Base-by-base conservation (phyloP, 108 stramenopile species). In the Poteriospumella lacustris region DNA sequence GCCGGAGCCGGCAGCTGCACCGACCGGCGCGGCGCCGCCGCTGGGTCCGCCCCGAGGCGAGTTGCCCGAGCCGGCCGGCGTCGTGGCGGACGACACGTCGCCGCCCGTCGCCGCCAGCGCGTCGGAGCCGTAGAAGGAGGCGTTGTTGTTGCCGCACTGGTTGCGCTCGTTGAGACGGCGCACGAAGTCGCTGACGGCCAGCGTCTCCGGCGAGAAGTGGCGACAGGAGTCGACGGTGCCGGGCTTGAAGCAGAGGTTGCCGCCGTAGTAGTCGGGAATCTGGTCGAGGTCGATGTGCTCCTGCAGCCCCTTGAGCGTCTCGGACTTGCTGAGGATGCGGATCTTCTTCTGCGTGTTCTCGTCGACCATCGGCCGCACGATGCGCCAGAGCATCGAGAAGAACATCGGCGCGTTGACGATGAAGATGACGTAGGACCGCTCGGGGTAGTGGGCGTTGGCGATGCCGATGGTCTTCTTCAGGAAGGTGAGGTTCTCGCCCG, bases 321-420 rank as follows among this genome's bases (percentile, higher is more conserved):
- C 78, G n/a, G 28, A 59, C 38, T 43, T 44, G 15, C 34, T 42
- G 36, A 78, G 64, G 39, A 78, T 78, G 19, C 39, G 29, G 52
- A 83, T 42, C 70, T 83, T 83, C 60, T 80, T 76, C 68, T 80
- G 76, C 28, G 83, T 83, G 1, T 76, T 80, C 76, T 80, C 79
- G 56, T 83, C 56, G n/a, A 83, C 76, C 19, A 80, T 36, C 28
- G 83, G 83, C 39, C 56, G 47, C 0, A 83, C 59, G 2, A 83
- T 9, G 0, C 42, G 29, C 79, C 76, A 83, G 40, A 79, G 36
- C 1, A 80, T 36, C 38, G 42, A 64, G 68, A 83, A 83, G 68
- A 78, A 83, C 2, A 5, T 3, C 0, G 83, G 83, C 19, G 76
- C 79, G 67, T 83, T 83, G 36, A 59, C 38, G 40, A 83, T 58